Base-by-base conservation (phyloP, 2,329 filamentous ascomycete genomes). In the Botrytis elliptica region DNA sequence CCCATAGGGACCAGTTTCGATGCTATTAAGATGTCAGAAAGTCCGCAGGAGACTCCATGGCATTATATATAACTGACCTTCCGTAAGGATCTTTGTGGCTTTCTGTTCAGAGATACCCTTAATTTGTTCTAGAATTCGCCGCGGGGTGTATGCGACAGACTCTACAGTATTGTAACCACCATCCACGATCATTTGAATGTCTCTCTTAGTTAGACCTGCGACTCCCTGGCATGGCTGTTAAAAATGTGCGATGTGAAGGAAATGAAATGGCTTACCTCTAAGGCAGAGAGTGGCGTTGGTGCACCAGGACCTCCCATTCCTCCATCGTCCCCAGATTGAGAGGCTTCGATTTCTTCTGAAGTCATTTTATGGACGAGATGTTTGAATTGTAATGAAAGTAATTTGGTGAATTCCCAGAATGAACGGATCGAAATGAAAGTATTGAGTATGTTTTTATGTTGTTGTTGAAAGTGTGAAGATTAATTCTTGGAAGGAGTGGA, bases 21-120 rank as follows among this genome's bases (percentile, higher is more conserved):
- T 42, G 95, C 95, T 97, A 78, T 68, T 38, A 16, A 57, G 63
- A 73, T 67, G 40, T 77, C 20, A 77, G 70, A 9, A 46, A 16
- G 0, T 25, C 8, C 55, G 5, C 14, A 3, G 74, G 1, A 46
- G 1, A 18, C n/a, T 29, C 29, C 33, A 6, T 25, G 57, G 76
- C 69, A 18, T 14, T 1, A 62, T 70, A 33, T 65, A 18, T n/a
- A 9, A 59, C 72, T 20, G 65, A 95, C 95, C 95, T 86, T 98
- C 96, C 22, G 89, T 90, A 42, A 99, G 86, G 59, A 99, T 91
- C 81, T 98, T 98, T 49, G 89, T 91, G 3, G 97, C 96, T 82
- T 99, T 99, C 81, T 97, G 93, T 84, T 98, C 95, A 1, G 96
- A 99, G 49, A 99, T 97, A 73, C 96, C 96, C 83, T 98, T 99